Base-by-base conservation (phyloP, 768 basidiomycete genomes). In the Xerocomellus dryophilus region DNA sequence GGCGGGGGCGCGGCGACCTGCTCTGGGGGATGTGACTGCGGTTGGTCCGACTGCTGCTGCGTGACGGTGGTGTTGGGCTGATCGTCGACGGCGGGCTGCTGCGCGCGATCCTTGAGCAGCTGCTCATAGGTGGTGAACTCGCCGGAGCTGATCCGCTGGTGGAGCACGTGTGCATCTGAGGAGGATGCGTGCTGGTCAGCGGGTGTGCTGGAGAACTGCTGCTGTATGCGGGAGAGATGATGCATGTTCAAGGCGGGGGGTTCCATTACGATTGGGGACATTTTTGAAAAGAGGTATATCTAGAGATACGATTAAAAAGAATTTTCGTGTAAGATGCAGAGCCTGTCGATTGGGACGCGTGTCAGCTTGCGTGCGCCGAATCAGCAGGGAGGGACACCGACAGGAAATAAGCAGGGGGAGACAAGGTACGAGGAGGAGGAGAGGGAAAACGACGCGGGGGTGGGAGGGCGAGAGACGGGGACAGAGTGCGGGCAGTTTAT, bases 231-330 rank as follows among this genome's bases (percentile, higher is more conserved):
- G 34, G 78, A 73, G 65, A 82, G 73, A 60, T 72, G 76, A 56
- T 79, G 81, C 69, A 82, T 76, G 70, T 71, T 76, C 62, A 81
- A 62, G 31, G 77, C 71, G 41, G 81, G 79, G 32, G 78, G 66
- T 66, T 84, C 81, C 60, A 84, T 74, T 58, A 82, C 76, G 66
- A 83, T 78, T 66, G 81, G 77, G 44, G 82, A 76, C 82, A 82
- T 82, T 69, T 67, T 68, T 66, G 56, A 53, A 52, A 61, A 41
- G 47, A 53, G 49, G 53, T 60, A 34, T 56, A 68, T 65, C 58
- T 66, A 70, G 65, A 61, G 69, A 71, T 71, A 61, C 50, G 68
- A 71, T 69, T 68, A 68, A 60, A 63, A 38, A 41, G 51, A 45
- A 57, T 11, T 59, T 51, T 65, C 39, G 56, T 47, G 61, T 67